These are phyloP conservation scores for Fusarium solani-melongenae DNA, from an alignment of 2,329 filamentous ascomycete species.

Conservation along the genomic window DNA sequence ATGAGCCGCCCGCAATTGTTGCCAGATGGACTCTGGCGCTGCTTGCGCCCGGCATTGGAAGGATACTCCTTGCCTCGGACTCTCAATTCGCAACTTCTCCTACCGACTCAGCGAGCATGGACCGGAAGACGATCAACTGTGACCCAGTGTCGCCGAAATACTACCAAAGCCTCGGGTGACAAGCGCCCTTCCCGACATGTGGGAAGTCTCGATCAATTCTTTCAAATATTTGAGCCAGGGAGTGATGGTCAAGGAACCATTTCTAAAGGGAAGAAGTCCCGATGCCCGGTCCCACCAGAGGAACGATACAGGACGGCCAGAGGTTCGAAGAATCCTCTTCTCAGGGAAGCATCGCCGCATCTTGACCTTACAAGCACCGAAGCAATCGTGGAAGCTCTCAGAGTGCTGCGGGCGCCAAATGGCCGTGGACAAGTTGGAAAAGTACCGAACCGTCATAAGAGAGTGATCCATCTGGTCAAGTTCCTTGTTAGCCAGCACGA, in stretches of 20 bases:
- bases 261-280: not conserved
- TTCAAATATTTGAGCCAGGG: constrained; percentile 6
- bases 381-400: constrained; percentile 44
- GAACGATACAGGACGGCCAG: not conserved
- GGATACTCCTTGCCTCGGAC: constrained; percentile 49
- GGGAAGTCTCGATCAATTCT: constrained; percentile 4
- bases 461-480: constrained; percentile 60
- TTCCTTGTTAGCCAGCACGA: constrained; percentile 67
- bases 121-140: constrained; percentile 3
- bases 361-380: constrained; percentile 12
- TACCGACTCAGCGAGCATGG: constrained; percentile 11
- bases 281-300: not conserved
- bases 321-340: constrained; percentile 6
- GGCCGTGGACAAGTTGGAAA: constrained; percentile 29
- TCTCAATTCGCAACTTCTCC: constrained; percentile 34
- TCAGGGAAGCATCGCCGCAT: constrained; percentile 9
- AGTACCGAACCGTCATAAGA: constrained; percentile 40
- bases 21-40: constrained; percentile 72
- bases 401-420: constrained; percentile 38
- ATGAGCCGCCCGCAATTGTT: constrained; percentile 51
- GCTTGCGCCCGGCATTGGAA: constrained; percentile 69
- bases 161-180: constrained; percentile 9
- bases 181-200: not conserved
- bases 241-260: not conserved
- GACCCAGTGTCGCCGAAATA: constrained; percentile 31